Base-by-base conservation (phyloP, 1,139 yeast genomes). In the Yarrowia galli region DNA sequence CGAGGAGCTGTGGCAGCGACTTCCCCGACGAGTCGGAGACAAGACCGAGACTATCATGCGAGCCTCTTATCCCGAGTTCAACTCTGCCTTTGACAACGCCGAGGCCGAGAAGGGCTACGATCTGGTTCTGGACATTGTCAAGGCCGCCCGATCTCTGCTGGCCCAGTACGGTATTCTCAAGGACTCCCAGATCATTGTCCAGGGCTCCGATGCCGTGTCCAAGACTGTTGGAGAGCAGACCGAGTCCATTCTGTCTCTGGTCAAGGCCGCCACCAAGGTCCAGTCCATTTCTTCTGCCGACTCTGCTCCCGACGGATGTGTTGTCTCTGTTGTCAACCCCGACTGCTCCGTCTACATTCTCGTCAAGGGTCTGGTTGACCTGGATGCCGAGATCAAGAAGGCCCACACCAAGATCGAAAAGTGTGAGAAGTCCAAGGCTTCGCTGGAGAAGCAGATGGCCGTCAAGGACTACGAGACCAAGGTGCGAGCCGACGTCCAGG, bases 1-100 rank as follows among this genome's bases (percentile, higher is more conserved):
- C 66, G 99, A 95, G 81, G 99, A 95, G 83, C 86, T 95, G 90
- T 95, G 98, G 98, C 99, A 95, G 82, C 91, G 98, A 81, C 83
- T 95, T 76, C 98, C 99, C 73, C 89, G 91, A 76, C 88, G 98
- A 77, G 86, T 87, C 23, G 82, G 87, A 67, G 97, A 91, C 75
- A 79, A 79, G 20, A 82, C 91, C 28, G 82, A 80, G 65, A 85
- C 97, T n/a, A 91, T 95, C 76, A 87, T 87, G 68, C 86, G 87
- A 76, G 97, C 98, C 60, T 75, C 83, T 68, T 95, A 88, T 81
- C 99, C 99, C 69, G 84, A 80, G 69, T 90, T 83, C 79, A 82
- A 82, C 68, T 75, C 82, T 65, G 85, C 85, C 70, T 89, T 86
- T 72, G 87, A 86, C 75, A 87, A 92, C 75, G 81, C 77, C 54